Conservation (phyloP, 176 grass and related monocot genomes). For the Bothriochloa decipiens region DNA sequence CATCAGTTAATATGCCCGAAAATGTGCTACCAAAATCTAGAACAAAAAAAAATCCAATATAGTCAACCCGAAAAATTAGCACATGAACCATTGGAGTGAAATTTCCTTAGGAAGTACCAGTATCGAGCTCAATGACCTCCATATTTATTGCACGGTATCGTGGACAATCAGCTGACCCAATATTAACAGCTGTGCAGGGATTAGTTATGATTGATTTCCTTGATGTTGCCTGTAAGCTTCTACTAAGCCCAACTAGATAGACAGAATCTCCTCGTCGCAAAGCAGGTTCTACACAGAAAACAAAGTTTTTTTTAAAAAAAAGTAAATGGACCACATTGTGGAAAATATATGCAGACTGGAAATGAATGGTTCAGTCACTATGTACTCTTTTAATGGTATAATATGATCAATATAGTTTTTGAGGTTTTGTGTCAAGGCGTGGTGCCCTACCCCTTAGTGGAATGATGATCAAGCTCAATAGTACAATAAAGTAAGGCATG, state of each 20-base stretch:
- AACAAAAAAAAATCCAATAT: slow-evolving; percentile 31
- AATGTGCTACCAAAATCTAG: slow-evolving; percentile 98
- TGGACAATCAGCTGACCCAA: slow-evolving; percentile 93
- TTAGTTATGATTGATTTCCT: slow-evolving; percentile 99
- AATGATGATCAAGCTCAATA: background rate
- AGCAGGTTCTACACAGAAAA: slow-evolving; percentile 68
- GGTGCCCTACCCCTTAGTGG: no score
- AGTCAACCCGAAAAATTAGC: slow-evolving; percentile 16
- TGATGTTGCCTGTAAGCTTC: slow-evolving; percentile 98
- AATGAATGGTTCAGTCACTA: background rate
- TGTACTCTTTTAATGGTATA: background rate
- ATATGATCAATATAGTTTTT: background rate
- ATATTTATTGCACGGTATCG: slow-evolving; percentile 96
- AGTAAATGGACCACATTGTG: background rate
- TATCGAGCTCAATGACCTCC: slow-evolving; percentile 99
- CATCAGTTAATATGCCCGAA: slow-evolving; percentile 95
- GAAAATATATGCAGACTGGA: background rate
- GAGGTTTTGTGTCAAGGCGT: no score
- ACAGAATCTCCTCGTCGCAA: slow-evolving; percentile 97
- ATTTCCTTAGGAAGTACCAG: slow-evolving; percentile 59
- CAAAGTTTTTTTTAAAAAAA: background rate
- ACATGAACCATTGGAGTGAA: slow-evolving; percentile 13
- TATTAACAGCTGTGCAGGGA: slow-evolving; percentile 99
- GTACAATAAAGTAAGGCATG: background rate
- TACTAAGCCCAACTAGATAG: slow-evolving; percentile 91